Conservation (phyloP, 352 stramenopile genomes). For the Pythium grandisporangium region DNA sequence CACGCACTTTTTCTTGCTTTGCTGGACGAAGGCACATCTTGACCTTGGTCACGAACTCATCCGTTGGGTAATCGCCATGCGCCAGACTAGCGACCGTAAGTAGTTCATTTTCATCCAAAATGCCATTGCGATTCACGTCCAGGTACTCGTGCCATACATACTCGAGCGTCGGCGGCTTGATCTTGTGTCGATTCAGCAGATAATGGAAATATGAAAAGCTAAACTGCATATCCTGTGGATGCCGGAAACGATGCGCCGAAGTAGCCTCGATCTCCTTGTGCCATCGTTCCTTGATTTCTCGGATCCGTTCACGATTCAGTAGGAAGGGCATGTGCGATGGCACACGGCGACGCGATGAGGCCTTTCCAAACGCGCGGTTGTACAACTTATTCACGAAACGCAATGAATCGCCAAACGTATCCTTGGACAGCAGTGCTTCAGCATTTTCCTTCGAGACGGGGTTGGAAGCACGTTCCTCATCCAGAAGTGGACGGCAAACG, state of each 20-base stretch:
- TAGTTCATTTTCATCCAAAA: slow-evolving; percentile 88
- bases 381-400: slow-evolving; percentile 91
- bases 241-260: slow-evolving; percentile 85
- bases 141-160: slow-evolving; percentile 85
- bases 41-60: slow-evolving; percentile 57
- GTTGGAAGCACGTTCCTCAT: slow-evolving; percentile 3
- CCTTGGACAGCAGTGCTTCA: slow-evolving; percentile 61
- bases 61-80: slow-evolving; percentile 54
- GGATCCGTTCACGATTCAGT: slow-evolving; percentile 82
- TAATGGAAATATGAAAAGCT: slow-evolving; percentile 95
- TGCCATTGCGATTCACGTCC: slow-evolving; percentile 87
- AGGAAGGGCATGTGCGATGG: slow-evolving; percentile 94
- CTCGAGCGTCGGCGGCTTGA: slow-evolving; percentile 58
- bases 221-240: slow-evolving; percentile 92
- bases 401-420: slow-evolving; percentile 90
- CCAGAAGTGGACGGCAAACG: slow-evolving; percentile 29
- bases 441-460: slow-evolving; percentile 24
- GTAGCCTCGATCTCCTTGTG: slow-evolving; percentile 63
- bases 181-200: slow-evolving; percentile 81
- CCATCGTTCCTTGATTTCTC: slow-evolving; percentile 86
- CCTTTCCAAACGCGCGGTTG: slow-evolving; percentile 83
- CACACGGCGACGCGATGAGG: slow-evolving; percentile 59
- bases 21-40: slow-evolving; percentile 57
- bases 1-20: slow-evolving; percentile 66
- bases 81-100: slow-evolving; percentile 82